Evolutionary conservation across 495 filamentous ascomycete species (phyloP), one percentile per base, ranked within the genome.

Genomic region (Podospora pseudopauciseta): DNA sequence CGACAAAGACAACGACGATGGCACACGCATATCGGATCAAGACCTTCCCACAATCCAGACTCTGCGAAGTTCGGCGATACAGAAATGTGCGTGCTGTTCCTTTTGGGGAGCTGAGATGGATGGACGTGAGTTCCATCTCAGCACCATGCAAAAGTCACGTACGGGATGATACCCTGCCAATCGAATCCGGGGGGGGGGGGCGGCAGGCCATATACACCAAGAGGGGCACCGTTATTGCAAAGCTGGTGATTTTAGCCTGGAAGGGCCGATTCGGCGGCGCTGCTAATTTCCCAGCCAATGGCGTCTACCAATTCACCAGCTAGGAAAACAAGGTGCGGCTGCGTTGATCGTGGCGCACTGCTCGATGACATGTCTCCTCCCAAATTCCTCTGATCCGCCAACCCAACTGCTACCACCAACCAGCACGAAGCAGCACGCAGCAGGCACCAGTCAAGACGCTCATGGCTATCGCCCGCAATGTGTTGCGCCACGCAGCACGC

Each of bases 291-390:
- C 75, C 74, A 71, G 60, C 77, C 77, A 76, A 76, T 76, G 39
- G 59, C 64, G 16, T 32, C 53, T 6, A 11, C 63, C 74, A 72
- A 77, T 74, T 74, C 70, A 49, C 34, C 65, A 69, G 68, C 60
- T 67, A 65, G 64, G 65, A 71, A 74, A 76, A 79, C 77, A 79
- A 78, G 77, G 76, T 79, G 77, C 76, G 77, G 75, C 77, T 78
- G 72, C 74, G 73, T 69, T 65, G 65, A 76, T 78, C 70, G 76
- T 78, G 76, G 76, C 74, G 74, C 67, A 68, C 13, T 49, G 34
- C 34, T 30, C 23, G 39, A 56, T 62, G 53, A 16, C 63, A 28
- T 19, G 27, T 20, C 11, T 34, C 53, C 32, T 61, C 57, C 26
- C 54, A 15, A 11, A 20, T 7, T 55, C n/a, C 20, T 49, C 30